A percentile compares a stretch with the other conserved stretches of the same genome.
phyloP scores from a whole-genome alignment of 1,284 basidiomycete species.

The Ustilago bromivora region DNA sequence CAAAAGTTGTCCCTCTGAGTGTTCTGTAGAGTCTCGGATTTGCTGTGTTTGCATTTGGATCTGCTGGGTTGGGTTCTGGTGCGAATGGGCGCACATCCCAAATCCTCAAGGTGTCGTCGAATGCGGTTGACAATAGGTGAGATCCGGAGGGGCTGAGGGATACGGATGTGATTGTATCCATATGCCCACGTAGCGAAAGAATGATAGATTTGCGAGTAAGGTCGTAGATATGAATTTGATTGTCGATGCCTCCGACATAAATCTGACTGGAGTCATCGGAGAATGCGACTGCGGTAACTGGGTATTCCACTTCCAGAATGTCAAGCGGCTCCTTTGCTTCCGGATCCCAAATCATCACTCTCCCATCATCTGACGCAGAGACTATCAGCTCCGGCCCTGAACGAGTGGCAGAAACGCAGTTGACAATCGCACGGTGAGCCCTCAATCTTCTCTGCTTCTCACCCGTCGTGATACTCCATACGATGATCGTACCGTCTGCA shows the following conservation, averaged over 20 bases:
- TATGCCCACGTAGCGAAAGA: constrained; percentile 59
- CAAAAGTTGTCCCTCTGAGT: constrained; percentile 60
- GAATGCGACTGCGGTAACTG: constrained; percentile 67
- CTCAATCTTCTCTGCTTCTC: constrained; percentile 63
- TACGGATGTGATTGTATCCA: constrained; percentile 62
- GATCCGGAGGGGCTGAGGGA: constrained; percentile 65
- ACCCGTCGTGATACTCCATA: constrained; percentile 59
- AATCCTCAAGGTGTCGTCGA: constrained; percentile 66
- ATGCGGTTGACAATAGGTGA: constrained; percentile 59
- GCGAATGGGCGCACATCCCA: constrained; percentile 70
- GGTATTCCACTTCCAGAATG: constrained; percentile 64
- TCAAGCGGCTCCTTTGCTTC: constrained; percentile 59
- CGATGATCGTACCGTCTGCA: constrained; percentile 67
- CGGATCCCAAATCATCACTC: constrained; percentile 66
- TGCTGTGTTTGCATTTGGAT: constrained; percentile 23
- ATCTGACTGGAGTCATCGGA: constrained; percentile 66
- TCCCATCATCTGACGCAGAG: constrained; percentile 66
- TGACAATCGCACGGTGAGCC: constrained; percentile 65
- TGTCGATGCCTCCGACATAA: constrained; percentile 68
- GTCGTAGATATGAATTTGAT: constrained; percentile 67
- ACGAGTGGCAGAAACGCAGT: constrained; percentile 60
- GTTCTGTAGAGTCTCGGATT: constrained; percentile 63
- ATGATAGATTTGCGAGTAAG: constrained; percentile 54
- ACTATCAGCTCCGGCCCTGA: constrained; percentile 55
- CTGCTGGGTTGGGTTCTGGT: constrained; percentile 55